Evolutionary conservation across 257 asterid species (phyloP), one percentile per base, ranked within the genome.

Genomic region (Penstemon newberryi): DNA sequence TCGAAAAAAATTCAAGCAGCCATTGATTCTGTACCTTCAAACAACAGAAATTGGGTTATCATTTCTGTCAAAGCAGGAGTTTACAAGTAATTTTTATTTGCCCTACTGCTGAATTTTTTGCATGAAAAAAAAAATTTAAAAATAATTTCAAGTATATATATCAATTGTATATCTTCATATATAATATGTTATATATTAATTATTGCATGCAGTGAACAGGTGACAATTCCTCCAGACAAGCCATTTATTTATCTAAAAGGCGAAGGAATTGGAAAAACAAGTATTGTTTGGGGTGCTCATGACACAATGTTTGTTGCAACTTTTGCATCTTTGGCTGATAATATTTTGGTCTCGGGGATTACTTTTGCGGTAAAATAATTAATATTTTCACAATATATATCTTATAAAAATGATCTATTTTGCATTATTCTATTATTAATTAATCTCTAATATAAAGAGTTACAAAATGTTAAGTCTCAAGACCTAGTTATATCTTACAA

Each of bases 161-260:
- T 3, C n/a, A 12, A 49, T 10, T 11, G 7, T 53, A 3, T 55
- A 3, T n/a, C 0, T 11, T 0, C 2, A 25, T 1, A 13, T 5
- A 0, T 46, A 11, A 49, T n/a, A 6, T 13, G 12, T 3, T 4
- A 25, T 19, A 10, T 19, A 42, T 42, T 8, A 7, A 15, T 60
- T 2, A 3, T 56, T 62, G 10, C 45, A 63, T 75, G 78, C 47
- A 83, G 86, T 43, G 86, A 85, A 62, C 74, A 70, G 45, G 85
- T 83, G 40, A 51, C 37, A 45, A 81, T 85, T 9, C 83, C 83
- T 36, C 4, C 3, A 0, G 78, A 81, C 60, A 86, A 79, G 76
- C 83, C 81, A 66, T 86, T 70, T 53, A 79, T 86, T 44, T 58
- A 68, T 68, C 82, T 83, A n/a, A 77, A 74, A 66, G 92, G 87